A percentile compares a stretch with the other conserved stretches of the same genome.
Conservation (phyloP, 2,329 filamentous ascomycete species). For the Claviceps sp. region DNA sequence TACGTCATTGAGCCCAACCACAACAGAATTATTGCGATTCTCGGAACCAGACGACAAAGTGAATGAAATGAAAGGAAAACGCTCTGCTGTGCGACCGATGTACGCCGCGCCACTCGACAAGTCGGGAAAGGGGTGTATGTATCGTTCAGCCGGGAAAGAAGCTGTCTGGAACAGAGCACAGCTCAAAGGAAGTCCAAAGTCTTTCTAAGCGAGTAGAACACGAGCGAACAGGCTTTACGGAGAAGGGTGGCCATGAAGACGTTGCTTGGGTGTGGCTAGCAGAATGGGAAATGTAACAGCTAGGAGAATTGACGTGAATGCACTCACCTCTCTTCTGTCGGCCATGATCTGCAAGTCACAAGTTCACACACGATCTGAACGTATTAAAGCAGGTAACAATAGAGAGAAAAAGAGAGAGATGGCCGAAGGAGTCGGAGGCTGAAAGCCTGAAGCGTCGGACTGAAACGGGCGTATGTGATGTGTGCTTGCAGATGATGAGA, state of each 20-base stretch:
- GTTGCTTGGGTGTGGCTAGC: background rate
- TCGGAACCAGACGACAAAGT: background rate
- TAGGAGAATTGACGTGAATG: background rate
- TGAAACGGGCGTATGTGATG: background rate
- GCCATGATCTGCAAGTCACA: background rate
- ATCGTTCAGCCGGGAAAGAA: background rate
- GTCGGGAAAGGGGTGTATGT: background rate
- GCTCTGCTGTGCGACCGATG: constrained; percentile 5
- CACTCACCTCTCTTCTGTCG: constrained; percentile 7
- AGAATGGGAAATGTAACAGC: background rate
- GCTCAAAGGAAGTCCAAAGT: background rate
- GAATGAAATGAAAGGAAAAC: background rate
- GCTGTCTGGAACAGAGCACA: background rate
- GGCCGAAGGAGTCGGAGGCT: background rate
- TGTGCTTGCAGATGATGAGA: background rate
- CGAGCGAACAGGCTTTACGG: background rate
- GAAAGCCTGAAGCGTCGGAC: background rate
- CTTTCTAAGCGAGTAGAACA: background rate
- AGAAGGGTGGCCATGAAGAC: background rate
- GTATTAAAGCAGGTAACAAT: background rate
- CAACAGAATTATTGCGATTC: background rate
- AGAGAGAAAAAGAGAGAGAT: background rate
- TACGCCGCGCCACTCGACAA: constrained; percentile 4
- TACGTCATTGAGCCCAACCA: background rate
- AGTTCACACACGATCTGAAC: background rate